A percentile compares a stretch with the other conserved stretches of the same genome.
These are phyloP conservation scores for Gamsiella multidivaricata DNA, from an alignment of 192 early-diverging fungal genomes.

Conservation along the genomic window DNA sequence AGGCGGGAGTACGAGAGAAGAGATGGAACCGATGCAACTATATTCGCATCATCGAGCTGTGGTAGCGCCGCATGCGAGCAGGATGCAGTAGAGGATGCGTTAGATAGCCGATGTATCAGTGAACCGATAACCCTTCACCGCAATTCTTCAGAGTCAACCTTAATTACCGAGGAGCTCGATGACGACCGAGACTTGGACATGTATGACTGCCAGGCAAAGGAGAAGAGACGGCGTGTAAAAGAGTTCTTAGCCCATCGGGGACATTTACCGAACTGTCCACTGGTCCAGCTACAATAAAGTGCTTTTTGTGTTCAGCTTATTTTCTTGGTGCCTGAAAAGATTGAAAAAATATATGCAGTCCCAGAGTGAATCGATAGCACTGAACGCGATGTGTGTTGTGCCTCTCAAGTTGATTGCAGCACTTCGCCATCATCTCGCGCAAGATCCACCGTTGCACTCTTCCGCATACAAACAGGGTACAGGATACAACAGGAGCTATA, in stretches of 20 bases:
- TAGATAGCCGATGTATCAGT: not conserved
- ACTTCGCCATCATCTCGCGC: no score
- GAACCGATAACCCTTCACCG: not conserved
- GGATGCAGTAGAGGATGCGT: not conserved
- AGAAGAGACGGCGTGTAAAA: conserved; percentile 25
- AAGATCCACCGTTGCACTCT: no score
- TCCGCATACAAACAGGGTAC: no score
- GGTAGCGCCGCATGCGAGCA: not conserved
- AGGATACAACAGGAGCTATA: no score
- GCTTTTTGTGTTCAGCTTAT: not conserved
- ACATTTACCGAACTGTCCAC: conserved; percentile 35
- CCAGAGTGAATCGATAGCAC: no score
- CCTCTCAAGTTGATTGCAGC: no score
- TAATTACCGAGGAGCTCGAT: not conserved
- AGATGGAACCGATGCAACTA: conserved; percentile 1
- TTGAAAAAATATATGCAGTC: no score
- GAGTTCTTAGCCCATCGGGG: conserved; percentile 31
- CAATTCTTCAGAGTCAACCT: conserved; percentile 28
- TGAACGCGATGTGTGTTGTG: no score
- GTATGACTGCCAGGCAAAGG: not conserved
- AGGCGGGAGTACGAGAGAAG: conserved; percentile 26
- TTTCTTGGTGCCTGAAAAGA: no score
- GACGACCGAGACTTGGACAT: not conserved
- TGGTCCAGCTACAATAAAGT: conserved; percentile 36
- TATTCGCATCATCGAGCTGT: no score